Conservation (phyloP, 768 basidiomycete species). For the Podaxis mareebaensis region DNA sequence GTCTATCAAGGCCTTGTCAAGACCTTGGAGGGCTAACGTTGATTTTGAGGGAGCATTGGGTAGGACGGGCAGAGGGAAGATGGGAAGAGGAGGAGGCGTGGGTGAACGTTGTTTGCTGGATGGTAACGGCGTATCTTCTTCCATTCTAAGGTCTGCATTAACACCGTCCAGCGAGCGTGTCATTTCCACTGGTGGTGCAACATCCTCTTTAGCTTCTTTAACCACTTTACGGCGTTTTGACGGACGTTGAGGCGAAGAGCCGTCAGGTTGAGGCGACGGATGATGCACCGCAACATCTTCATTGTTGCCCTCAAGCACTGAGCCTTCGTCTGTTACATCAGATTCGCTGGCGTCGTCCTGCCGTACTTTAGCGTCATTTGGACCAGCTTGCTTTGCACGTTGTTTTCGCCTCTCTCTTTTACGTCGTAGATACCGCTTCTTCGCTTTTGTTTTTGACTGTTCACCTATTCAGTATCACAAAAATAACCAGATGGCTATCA, state of each 20-base stretch:
- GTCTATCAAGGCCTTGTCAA: conserved; percentile 70
- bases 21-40: conserved; percentile 73
- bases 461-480: neutral
- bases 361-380: neutral
- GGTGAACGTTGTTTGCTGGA: neutral
- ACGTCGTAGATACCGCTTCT: conserved; percentile 30
- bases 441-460: conserved; percentile 32
- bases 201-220: conserved; percentile 9
- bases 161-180: conserved; percentile 4
- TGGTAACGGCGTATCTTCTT: conserved; percentile 5
- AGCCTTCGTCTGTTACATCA: neutral
- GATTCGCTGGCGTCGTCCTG: neutral
- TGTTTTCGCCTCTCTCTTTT: conserved; percentile 33
- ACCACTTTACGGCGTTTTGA: conserved; percentile 16
- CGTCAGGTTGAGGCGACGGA: neutral
- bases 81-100: conserved; percentile 41
- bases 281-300: neutral
- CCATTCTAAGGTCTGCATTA: conserved; percentile 10
- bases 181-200: conserved; percentile 10
- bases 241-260: neutral
- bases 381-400: conserved; percentile 16
- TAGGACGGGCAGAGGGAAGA: conserved; percentile 66
- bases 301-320: neutral
- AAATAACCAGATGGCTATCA: neutral
- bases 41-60: conserved; percentile 72